These are phyloP conservation scores for Capsicum baccatum DNA, from an alignment of 257 asterid species.

Conservation along the genomic window DNA sequence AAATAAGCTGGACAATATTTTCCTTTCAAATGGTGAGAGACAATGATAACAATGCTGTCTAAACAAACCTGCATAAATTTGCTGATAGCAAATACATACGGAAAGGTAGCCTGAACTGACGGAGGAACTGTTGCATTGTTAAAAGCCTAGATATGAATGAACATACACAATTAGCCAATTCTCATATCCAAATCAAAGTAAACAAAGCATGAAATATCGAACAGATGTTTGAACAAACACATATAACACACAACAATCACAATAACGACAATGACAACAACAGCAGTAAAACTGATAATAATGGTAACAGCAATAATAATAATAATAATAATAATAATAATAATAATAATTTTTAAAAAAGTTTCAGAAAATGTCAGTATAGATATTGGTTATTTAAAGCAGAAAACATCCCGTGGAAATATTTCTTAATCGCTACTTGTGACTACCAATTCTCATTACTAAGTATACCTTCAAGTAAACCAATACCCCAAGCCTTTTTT, in stretches of 20 bases:
- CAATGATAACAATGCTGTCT: constrained; percentile 28
- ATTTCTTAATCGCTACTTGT: background rate
- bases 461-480: background rate
- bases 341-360: background rate
- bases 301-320: background rate
- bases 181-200: background rate
- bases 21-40: background rate
- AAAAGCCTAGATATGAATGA: constrained; percentile 55
- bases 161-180: constrained; percentile 23
- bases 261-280: background rate
- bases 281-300: background rate
- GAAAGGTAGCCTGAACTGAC: constrained; percentile 91
- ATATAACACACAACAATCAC: background rate
- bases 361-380: background rate
- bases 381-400: background rate
- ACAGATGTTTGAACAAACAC: constrained; percentile 22
- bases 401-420: background rate
- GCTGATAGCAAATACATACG: constrained; percentile 85
- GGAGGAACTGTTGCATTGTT: constrained; percentile 91
- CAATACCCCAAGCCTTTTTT: background rate
- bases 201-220: background rate
- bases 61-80: constrained; percentile 89
- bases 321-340: background rate
- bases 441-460: background rate
- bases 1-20: background rate